phyloP scores from a whole-genome alignment of 2,329 filamentous ascomycete species.

The Moelleriella libera region DNA sequence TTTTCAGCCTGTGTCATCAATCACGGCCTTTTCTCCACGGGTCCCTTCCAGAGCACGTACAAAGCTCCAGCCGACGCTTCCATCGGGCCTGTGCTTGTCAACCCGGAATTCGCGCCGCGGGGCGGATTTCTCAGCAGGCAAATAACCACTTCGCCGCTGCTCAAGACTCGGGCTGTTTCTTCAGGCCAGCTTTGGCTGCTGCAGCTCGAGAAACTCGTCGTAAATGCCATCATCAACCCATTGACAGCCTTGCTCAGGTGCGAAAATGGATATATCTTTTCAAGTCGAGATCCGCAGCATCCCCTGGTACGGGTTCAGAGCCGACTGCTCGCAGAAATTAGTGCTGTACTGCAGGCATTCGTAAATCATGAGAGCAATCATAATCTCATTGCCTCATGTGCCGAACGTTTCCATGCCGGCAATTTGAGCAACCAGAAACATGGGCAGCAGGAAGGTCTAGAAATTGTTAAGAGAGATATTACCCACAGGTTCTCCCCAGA shows the following conservation, averaged over 20 bases:
- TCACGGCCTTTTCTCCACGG: slow-evolving; percentile 38
- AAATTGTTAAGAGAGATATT: slow-evolving; percentile 1
- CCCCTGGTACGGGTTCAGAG: slow-evolving; percentile 47
- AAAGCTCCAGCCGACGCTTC: slow-evolving; percentile 33
- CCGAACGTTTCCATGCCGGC: background rate
- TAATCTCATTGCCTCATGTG: background rate
- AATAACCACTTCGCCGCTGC: slow-evolving; percentile 25
- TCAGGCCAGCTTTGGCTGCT: slow-evolving; percentile 33
- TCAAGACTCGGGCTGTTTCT: slow-evolving; percentile 25
- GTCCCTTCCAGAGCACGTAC: slow-evolving; percentile 36
- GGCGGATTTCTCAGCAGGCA: slow-evolving; percentile 24
- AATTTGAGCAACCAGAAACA: background rate
- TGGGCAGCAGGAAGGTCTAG: background rate
- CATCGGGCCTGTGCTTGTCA: slow-evolving; percentile 30
- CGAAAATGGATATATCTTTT: slow-evolving; percentile 65
- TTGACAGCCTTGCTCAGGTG: slow-evolving; percentile 67
- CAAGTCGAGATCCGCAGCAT: slow-evolving; percentile 11
- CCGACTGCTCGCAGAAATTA: slow-evolving; percentile 59
- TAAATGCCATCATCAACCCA: slow-evolving; percentile 73
- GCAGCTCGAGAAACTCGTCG: slow-evolving; percentile 78
- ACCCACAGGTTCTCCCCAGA: slow-evolving; percentile 24
- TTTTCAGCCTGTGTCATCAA: slow-evolving; percentile 57
- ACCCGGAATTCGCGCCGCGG: slow-evolving; percentile 5
- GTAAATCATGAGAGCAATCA: slow-evolving; percentile 41
- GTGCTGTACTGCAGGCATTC: slow-evolving; percentile 54